These are phyloP conservation scores for Paragyromitra xinjiangensis DNA, from an alignment of 495 filamentous ascomycete species.

Conservation along the genomic window DNA sequence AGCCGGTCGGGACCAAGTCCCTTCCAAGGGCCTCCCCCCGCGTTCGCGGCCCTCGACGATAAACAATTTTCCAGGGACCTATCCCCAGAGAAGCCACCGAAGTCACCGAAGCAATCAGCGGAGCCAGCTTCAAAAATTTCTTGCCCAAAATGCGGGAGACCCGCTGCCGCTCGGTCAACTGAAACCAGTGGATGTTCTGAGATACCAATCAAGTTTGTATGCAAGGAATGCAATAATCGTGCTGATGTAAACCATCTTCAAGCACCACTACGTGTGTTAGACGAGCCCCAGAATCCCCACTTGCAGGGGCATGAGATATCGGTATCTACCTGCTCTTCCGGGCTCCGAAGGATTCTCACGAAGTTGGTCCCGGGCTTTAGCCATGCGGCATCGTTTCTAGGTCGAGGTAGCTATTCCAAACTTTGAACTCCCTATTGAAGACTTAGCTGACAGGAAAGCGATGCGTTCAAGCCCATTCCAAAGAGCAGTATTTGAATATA, in stretches of 20 bases:
- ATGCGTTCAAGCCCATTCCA: constrained; percentile 9
- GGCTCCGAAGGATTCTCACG: neutral
- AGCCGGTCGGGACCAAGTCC: neutral
- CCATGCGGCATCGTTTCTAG: neutral
- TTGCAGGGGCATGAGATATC: neutral
- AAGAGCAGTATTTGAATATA: neutral
- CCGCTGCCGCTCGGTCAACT: neutral
- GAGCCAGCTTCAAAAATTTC: neutral
- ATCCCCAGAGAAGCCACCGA: neutral
- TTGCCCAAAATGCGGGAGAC: constrained; percentile 17
- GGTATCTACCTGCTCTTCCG: neutral
- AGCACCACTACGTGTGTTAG: neutral
- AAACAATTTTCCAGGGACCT: neutral
- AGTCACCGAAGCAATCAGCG: neutral
- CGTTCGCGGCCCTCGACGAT: neutral
- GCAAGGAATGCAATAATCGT: constrained; percentile 3
- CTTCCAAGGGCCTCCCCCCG: neutral
- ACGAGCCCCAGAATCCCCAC: constrained; percentile 1
- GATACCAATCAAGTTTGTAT: neutral
- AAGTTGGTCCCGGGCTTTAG: neutral
- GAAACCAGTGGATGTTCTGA: neutral
- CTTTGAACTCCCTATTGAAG: neutral
- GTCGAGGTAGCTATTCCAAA: constrained; percentile 27
- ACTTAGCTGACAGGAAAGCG: constrained; percentile 31
- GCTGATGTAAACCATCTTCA: constrained; percentile 12